Evolutionary conservation across 2,329 filamentous ascomycete genomes (phyloP).

Genomic region (Didymella sp.): DNA sequence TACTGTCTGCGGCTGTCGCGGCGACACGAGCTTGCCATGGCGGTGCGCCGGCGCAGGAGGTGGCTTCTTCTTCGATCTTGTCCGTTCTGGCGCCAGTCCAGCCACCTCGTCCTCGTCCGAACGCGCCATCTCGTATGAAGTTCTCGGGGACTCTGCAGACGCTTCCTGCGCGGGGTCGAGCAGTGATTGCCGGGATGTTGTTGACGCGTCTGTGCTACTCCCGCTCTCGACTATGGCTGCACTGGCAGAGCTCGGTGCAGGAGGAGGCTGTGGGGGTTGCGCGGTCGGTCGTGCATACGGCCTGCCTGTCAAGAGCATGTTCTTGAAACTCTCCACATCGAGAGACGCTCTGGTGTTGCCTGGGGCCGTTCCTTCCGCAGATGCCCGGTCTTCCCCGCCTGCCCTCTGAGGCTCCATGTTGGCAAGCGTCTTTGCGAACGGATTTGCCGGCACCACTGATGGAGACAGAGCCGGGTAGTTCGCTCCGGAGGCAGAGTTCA

Average conservation of each 20-base stretch:
- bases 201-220: constrained; percentile 66
- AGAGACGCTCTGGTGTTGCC: constrained; percentile 56
- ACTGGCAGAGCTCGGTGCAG: constrained; percentile 31
- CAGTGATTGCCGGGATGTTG: constrained; percentile 65
- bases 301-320: constrained; percentile 76
- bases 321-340: constrained; percentile 80
- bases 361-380: constrained; percentile 32
- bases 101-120: constrained; percentile 58
- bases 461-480: constrained; percentile 24
- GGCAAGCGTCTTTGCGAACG: constrained; percentile 50
- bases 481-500: constrained; percentile 27
- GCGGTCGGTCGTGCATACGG: constrained; percentile 49
- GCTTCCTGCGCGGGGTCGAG: constrained; percentile 59
- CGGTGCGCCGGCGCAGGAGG: constrained; percentile 72
- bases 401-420: constrained; percentile 43
- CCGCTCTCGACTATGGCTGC: constrained; percentile 52
- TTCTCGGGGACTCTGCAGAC: constrained; percentile 61
- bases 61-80: constrained; percentile 71
- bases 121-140: constrained; percentile 64
- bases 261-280: constrained; percentile 33
- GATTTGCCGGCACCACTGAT: constrained; percentile 43
- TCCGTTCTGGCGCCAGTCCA: constrained; percentile 35
- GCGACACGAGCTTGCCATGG: constrained; percentile 76
- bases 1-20: constrained; percentile 51
- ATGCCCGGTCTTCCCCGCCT: constrained; percentile 37